Percentiles rank a stretch among this genome's conserved stretches.
These are phyloP conservation scores for Primulina eburnea DNA, from an alignment of 257 asterid genomes.

Conservation along the genomic window DNA sequence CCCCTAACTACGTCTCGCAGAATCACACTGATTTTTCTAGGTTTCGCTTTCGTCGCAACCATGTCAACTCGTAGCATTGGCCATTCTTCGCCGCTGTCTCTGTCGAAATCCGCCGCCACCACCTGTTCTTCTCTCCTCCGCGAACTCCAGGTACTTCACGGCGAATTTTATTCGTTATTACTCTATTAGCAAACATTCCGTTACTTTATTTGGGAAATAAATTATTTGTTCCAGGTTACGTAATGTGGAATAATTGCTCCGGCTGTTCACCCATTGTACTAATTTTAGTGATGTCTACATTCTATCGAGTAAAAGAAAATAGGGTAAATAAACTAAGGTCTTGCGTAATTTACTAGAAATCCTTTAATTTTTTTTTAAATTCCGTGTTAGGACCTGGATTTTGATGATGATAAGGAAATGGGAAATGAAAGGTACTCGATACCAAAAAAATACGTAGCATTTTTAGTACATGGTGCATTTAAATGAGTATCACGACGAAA, in stretches of 20 bases:
- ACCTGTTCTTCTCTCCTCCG: conserved; percentile 65
- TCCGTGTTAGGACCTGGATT: not conserved
- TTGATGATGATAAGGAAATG: not conserved
- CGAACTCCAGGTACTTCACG: conserved; percentile 54
- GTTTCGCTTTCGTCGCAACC: conserved; percentile 11
- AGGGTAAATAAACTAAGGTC: too few relatives aligned
- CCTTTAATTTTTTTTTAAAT: too few relatives aligned
- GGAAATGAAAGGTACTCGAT: not conserved
- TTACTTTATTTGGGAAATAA: not conserved
- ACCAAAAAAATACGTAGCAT: not conserved
- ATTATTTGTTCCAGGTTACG: not conserved
- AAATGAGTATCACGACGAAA: not conserved
- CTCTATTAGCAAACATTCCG: not conserved
- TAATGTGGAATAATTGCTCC: not conserved
- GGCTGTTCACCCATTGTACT: not conserved
- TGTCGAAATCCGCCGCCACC: conserved; percentile 53
- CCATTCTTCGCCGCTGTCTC: conserved; percentile 53
- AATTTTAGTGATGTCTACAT: not conserved
- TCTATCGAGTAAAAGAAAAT: not conserved
- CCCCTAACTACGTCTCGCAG: not conserved
- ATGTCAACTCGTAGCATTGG: conserved; percentile 24
- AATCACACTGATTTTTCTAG: not conserved
- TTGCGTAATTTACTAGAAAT: not conserved
- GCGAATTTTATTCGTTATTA: not conserved
- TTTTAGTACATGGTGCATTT: too few relatives aligned